A percentile compares a stretch with the other conserved stretches of the same genome.
phyloP scores from a whole-genome alignment of 306 rosid species.

The Sophora flavescens region DNA sequence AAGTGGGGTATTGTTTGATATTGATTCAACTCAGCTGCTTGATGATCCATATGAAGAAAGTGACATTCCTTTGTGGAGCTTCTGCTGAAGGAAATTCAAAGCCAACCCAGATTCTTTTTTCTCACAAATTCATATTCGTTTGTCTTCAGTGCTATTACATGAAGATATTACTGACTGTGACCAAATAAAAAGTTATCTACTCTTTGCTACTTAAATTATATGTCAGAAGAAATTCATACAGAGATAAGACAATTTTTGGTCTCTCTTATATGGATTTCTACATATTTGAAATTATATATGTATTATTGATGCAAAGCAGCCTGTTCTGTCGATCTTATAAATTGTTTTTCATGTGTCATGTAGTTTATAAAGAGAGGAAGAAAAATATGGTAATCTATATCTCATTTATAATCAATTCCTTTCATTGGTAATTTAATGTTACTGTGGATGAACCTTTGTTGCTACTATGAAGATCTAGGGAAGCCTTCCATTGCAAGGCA shows the following conservation, averaged over 20 bases:
- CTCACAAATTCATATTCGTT: slow-evolving; percentile 61
- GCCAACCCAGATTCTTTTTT: slow-evolving; percentile 17
- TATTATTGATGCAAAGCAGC: slow-evolving; percentile 50
- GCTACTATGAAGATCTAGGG: slow-evolving; percentile 40
- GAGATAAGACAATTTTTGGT: slow-evolving; percentile 65
- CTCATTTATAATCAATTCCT: slow-evolving; percentile 33
- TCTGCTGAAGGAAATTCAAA: slow-evolving; percentile 62
- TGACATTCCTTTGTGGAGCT: slow-evolving; percentile 88
- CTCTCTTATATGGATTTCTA: slow-evolving; percentile 60
- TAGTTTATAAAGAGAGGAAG: slow-evolving; percentile 25
- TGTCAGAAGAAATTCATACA: slow-evolving; percentile 42
- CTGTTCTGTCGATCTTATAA: slow-evolving; percentile 42
- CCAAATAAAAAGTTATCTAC: slow-evolving; percentile 43
- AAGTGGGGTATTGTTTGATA: slow-evolving; percentile 68
- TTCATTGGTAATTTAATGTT: slow-evolving; percentile 22
- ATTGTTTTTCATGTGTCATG: slow-evolving; percentile 32
- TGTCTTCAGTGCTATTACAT: slow-evolving; percentile 33
- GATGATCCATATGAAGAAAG: slow-evolving; percentile 80
- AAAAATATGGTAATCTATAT: neutral
- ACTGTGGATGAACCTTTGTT: neutral
- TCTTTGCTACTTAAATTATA: slow-evolving; percentile 29
- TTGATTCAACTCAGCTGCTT: slow-evolving; percentile 62
- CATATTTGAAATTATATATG: slow-evolving; percentile 41
- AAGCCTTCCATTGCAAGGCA: slow-evolving; percentile 36
- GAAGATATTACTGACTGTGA: slow-evolving; percentile 65